Base-by-base conservation (phyloP, 768 basidiomycete genomes). In the Boletus rufocinnamomeus region DNA sequence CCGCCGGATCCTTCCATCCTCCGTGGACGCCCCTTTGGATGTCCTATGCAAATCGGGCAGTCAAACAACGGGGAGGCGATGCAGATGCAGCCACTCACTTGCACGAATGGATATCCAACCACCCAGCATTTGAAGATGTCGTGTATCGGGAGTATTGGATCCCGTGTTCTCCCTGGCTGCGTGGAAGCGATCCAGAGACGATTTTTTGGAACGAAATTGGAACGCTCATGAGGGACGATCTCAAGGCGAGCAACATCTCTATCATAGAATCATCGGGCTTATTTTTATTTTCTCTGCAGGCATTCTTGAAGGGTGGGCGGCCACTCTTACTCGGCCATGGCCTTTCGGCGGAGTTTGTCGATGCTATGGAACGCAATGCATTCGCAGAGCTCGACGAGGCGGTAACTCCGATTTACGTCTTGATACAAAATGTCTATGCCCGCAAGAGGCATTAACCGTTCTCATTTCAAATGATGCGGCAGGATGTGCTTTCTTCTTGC, bases 1-100 rank as follows among this genome's bases (percentile, higher is more conserved):
- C 77, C 7, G 74, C 78, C 0, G 73, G 79, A 34, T 66, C 77
- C 49, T 67, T 83, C 38, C 75, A 72, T 4, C 75, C 77, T 7
- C 85, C 88, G 0, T 89, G 84, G 83, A 74, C 82, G 60, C 76
- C 85, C 17, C 82, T 82, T 16, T 89, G 84, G 83, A 79, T 89
- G 76, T 74, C 79, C 17, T 79, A 83, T 55, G 72, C 79, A n/a
- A 72, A 77, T 41, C 68, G 76, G 28, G 87, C 88, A 28, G 81
- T 85, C 30, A 75, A 72, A 57, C 73, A 76, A 45, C 79, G 79
- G 23, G 89, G 89, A 14, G 89, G 87, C 17, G 77, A 81, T 56
- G 77, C 83, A 2, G 84, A 88, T 54, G 89, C 88, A 16, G 83
- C 87, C 0, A 71, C 74, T 43, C 78, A 84, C 65, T 54, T 90